Base-by-base conservation (phyloP, 2,329 filamentous ascomycete species). In the Fusarium nelsonii region DNA sequence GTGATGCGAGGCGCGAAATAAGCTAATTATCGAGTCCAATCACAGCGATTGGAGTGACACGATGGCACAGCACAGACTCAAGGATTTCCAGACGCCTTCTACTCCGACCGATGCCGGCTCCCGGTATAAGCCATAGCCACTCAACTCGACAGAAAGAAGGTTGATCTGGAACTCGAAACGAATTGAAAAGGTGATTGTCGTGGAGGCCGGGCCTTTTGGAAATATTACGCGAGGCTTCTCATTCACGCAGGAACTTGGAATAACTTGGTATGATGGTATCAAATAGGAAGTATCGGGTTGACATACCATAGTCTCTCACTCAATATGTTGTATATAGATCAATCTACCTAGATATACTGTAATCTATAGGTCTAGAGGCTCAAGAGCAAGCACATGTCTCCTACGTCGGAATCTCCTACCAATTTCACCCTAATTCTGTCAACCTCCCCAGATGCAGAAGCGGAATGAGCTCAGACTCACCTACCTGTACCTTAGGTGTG, bases 61-160 rank as follows among this genome's bases (percentile, higher is more conserved):
- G 50, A 68, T 41, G 30, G 40, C 40, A 34, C 48, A 45, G 68
- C 52, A 54, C 46, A 50, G 49, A 54, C 36, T 46, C 32, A 44
- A 49, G 56, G 39, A 39, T 51, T 23, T 51, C 46, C 20, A 61
- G 15, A 20, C 44, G 34, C 34, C 34, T 37, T 37, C 15, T 37
- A n/a, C 7, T 37, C 18, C 43, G n/a, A 49, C 65, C 70, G 71
- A 72, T 73, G 63, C 68, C 66, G 71, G 71, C 48, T 63, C 65
- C 55, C 67, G 63, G 65, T 54, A 55, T 49, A 65, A 68, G 58
- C 43, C 43, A 45, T 16, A n/a, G 26, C 28, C 41, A 44, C 28
- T 43, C 43, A 18, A 14, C 16, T 30, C 7, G 26, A 28, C 32
- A 36, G 26, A 39, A 39, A 37, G 33, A 37, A 50, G 12, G 23